Evolutionary conservation across 495 filamentous ascomycete genomes (phyloP), one percentile per base, ranked within the genome.

Genomic region (Penicillium psychrofluorescens): DNA sequence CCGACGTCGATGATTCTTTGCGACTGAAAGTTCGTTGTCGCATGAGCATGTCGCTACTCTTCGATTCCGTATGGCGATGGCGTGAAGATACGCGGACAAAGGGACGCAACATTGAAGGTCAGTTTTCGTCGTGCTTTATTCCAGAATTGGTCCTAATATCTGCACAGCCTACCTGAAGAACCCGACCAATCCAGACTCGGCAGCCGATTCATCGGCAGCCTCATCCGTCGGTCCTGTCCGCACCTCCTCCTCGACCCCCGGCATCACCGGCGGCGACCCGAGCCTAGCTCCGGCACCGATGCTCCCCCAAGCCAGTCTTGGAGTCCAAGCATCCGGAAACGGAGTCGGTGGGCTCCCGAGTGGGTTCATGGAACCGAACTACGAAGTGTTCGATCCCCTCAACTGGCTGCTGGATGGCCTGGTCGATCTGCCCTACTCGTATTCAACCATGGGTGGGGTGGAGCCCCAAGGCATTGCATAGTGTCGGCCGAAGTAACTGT

Each of bases 1-100:
- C 58, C 37, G 65, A 72, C 34, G 69, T 78, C 10, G 88, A 95
- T 56, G 84, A 86, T 41, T 72, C 69, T 31, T 59, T 96, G 38
- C 81, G 90, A 63, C 70, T 96, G 11, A 90, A 88, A 62, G 87
- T 95, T 6, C 79, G 87, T 43, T 92, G 87, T 55, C 78, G 90
- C 8, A 90, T 91, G 78, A 94, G 88, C 62, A 90, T 96, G 85
- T 91, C 86, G 51, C 71, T 95, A 7, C 85, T 96, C 2, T 95
- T 84, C 59, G 90, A 96, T 64, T 88, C 84, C 4, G 88, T 94
- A 16, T 95, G 88, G 88, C 81, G 88, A 42, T 96, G 90, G 90
- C 75, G 90, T 45, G 88, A 94, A 56, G 85, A 90, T 61, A 85
- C 85, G 48, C 83, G 89, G 55, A 81, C 84, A 32, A 81, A 85